Evolutionary conservation across 2,329 filamentous ascomycete genomes (phyloP).

Genomic region (Fragosphaeria purpurea): DNA sequence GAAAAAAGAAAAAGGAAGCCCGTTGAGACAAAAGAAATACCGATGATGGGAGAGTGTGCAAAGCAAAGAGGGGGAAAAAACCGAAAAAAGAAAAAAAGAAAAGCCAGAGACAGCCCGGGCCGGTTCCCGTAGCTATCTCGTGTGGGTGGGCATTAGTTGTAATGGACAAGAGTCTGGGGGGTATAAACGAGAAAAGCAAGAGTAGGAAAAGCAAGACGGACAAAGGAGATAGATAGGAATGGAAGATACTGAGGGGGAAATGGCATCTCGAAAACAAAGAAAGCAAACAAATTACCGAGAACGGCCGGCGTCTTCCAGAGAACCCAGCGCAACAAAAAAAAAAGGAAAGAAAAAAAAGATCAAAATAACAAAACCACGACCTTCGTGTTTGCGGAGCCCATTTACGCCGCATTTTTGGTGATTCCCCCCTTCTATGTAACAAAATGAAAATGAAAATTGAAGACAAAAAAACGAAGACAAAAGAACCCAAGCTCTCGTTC

Average conservation of each 20-base stretch:
- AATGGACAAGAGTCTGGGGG: no score
- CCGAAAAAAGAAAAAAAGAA: neutral
- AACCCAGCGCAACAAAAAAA: neutral
- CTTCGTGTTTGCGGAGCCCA: no score
- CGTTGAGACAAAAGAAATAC: neutral
- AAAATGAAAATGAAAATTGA: neutral
- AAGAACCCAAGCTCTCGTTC: neutral
- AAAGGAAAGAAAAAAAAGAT: no score
- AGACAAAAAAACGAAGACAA: neutral
- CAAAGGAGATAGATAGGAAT: neutral
- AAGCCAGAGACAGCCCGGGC: neutral
- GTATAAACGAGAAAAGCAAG: neutral
- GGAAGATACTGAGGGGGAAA: neutral
- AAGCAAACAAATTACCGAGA: neutral
- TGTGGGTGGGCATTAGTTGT: no score
- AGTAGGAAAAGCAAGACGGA: neutral
- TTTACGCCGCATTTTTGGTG: no score
- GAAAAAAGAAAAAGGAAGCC: neutral
- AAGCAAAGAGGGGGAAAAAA: neutral
- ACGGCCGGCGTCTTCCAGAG: neutral
- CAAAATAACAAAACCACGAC: neutral
- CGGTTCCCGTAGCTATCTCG: no score
- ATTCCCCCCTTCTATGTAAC: neutral
- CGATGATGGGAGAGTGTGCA: no score
- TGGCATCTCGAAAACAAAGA: neutral